Evolutionary conservation across 441 rosid genomes (phyloP).

Genomic region (Gossypium davidsonii): DNA sequence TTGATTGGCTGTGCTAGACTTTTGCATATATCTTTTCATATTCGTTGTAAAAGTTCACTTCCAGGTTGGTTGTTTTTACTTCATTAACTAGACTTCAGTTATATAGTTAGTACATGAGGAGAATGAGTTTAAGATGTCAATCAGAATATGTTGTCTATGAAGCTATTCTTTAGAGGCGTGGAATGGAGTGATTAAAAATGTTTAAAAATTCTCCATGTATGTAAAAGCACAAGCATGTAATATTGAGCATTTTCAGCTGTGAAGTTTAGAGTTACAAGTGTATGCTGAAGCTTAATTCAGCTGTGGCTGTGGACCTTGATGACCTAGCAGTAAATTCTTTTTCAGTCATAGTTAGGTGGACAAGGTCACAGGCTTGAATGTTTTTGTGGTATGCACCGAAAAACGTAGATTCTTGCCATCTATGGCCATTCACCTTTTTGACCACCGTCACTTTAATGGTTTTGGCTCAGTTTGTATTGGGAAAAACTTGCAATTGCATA

Average conservation of each 20-base stretch:
- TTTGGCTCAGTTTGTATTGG: neutral
- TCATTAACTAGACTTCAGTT: neutral
- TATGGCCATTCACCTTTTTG: neutral
- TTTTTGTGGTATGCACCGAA: neutral
- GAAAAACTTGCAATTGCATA: neutral
- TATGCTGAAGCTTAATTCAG: neutral
- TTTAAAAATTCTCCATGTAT: neutral
- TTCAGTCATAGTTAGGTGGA: too few relatives aligned
- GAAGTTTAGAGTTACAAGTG: neutral
- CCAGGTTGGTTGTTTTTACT: neutral
- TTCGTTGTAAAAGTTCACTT: neutral
- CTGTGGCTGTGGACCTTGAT: too few relatives aligned
- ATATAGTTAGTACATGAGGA: neutral
- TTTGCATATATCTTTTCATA: neutral
- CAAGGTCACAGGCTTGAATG: too few relatives aligned
- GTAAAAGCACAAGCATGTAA: neutral
- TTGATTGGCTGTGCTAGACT: neutral
- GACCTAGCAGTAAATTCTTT: too few relatives aligned
- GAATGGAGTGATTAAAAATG: too few relatives aligned
- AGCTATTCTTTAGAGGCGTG: neutral
- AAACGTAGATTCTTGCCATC: neutral
- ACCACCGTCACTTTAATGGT: neutral
- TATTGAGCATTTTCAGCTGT: neutral
- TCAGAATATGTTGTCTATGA: neutral
- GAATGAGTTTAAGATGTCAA: neutral